Evolutionary conservation across 2,329 filamentous ascomycete species (phyloP), one percentile per base, ranked within the genome.

Genomic region (Penicillium palitans): DNA sequence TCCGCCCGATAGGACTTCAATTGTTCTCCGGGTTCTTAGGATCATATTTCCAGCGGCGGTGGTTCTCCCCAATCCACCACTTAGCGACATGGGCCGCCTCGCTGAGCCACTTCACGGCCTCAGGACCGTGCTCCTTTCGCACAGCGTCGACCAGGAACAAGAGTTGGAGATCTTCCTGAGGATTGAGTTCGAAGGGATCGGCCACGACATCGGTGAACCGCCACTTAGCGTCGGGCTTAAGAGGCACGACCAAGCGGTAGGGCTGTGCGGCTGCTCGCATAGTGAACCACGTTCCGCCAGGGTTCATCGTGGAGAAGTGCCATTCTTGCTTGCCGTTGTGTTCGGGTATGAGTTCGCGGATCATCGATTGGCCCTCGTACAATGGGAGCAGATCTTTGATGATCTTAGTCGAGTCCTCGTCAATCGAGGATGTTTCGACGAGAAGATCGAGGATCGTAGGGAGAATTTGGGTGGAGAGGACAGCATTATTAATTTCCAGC

Each of bases 261-360:
- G 74, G 79, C 92, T 91, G 67, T 87, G 87, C 91, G 88, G 97
- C 63, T 79, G 83, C 17, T 86, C 87, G 75, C 91, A 87, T 65
- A 81, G 80, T 61, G 82, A 83, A 74, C 89, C 88, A 66, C 1
- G 71, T 68, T 24, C 72, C 71, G 4, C 73, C 73, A 7, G 72
- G 66, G 57, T 75, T 75, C 61, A 75, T 74, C 21, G 73, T 66
- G 17, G 66, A 68, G 58, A 75, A 70, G 27, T 74, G 71, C 68
- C 72, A 75, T 46, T 69, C 65, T 31, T 69, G 61, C 3, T 74
- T 71, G 10, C 72, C 73, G 48, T 73, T 68, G n/a, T 74, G 66
- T 13, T 68, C 58, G 13, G 69, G 52, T 35, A 73, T 68, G 52
- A 74, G 77, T 1, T 74, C 72, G 7, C 79, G 76, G 29, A 81